A percentile compares a stretch with the other conserved stretches of the same genome.
phyloP scores from a whole-genome alignment of 202 grass and related monocot genomes.

The Brachypodium distachyon region DNA sequence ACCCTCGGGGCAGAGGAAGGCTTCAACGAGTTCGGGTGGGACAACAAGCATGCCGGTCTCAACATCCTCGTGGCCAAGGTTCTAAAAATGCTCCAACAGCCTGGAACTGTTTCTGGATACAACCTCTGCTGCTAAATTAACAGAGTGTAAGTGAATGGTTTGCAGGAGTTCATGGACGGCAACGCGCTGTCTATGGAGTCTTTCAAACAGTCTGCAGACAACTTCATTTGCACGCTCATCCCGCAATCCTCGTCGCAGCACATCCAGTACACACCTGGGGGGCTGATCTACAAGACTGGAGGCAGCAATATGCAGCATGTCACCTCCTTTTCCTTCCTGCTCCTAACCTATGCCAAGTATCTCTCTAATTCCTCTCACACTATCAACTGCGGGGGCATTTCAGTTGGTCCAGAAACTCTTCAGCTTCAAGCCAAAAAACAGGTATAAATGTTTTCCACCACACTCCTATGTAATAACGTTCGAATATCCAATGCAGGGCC shows the following conservation, averaged over 20 bases:
- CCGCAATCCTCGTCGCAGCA: slow-evolving; percentile 77
- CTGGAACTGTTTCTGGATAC: background rate
- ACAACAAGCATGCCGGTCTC: slow-evolving; percentile 91
- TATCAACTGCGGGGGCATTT: slow-evolving; percentile 61
- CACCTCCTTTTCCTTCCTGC: slow-evolving; percentile 85
- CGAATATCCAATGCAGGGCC: background rate
- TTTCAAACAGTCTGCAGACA: slow-evolving; percentile 75
- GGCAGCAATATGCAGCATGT: slow-evolving; percentile 99
- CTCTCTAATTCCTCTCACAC: slow-evolving; percentile 63
- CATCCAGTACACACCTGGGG: slow-evolving; percentile 70
- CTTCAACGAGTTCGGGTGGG: slow-evolving; percentile 90
- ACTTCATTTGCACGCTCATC: slow-evolving; percentile 86
- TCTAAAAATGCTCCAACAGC: background rate
- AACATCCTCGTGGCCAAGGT: slow-evolving; percentile 90
- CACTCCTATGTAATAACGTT: background rate
- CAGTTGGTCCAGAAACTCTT: slow-evolving; percentile 54
- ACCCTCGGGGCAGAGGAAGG: slow-evolving; percentile 78
- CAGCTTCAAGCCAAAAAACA: slow-evolving; percentile 65
- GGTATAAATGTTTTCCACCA: slow-evolving; percentile 8
- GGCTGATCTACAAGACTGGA: slow-evolving; percentile 86
- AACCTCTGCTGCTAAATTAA: background rate
- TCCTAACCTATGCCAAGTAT: slow-evolving; percentile 85
- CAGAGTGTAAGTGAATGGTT: background rate
- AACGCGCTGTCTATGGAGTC: slow-evolving; percentile 51
- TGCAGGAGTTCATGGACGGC: slow-evolving; percentile 87